phyloP scores from a whole-genome alignment of 192 early-diverging fungal species.

The Coemansia sp. region DNA sequence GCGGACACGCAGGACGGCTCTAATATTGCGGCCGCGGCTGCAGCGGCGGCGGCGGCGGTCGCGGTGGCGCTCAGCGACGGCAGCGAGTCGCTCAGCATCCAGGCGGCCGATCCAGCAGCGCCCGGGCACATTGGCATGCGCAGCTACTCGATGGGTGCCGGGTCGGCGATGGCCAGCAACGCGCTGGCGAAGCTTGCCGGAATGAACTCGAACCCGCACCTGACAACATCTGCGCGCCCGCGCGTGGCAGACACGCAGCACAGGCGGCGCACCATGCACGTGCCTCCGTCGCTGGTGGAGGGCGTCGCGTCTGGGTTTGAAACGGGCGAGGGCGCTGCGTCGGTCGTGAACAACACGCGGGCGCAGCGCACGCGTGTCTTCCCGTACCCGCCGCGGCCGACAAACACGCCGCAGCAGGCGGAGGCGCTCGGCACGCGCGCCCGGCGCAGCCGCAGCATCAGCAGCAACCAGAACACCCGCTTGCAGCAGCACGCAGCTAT shows the following conservation, averaged over 20 bases:
- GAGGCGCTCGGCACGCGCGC: not conserved
- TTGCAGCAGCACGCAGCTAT: not conserved
- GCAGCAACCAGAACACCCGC: constrained; percentile 24
- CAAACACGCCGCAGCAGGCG: not conserved
- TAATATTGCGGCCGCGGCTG: constrained; percentile 11
- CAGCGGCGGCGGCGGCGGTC: constrained; percentile 35
- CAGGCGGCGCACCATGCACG: constrained; percentile 46
- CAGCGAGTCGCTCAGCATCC: constrained; percentile 9
- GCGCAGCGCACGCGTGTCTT: not conserved
- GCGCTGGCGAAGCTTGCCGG: not conserved
- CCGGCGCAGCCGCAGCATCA: constrained; percentile 31
- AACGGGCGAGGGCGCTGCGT: constrained; percentile 39
- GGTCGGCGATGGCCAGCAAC: not conserved
- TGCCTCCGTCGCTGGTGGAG: constrained; percentile 46
- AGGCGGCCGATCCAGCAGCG: not conserved
- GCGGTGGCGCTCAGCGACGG: constrained; percentile 23
- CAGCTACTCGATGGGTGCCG: constrained; percentile 21
- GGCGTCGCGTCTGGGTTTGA: constrained; percentile 24
- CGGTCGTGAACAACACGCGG: constrained; percentile 18
- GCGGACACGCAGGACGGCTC: constrained; percentile 4
- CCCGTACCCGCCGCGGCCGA: not conserved
- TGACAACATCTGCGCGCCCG: not conserved
- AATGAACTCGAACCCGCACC: not conserved
- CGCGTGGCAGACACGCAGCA: not conserved
- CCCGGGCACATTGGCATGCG: not conserved